Percentiles rank a stretch among this genome's conserved stretches.
Evolutionary conservation across 768 basidiomycete species (phyloP).

Genomic region (Megacollybia marginata): DNA sequence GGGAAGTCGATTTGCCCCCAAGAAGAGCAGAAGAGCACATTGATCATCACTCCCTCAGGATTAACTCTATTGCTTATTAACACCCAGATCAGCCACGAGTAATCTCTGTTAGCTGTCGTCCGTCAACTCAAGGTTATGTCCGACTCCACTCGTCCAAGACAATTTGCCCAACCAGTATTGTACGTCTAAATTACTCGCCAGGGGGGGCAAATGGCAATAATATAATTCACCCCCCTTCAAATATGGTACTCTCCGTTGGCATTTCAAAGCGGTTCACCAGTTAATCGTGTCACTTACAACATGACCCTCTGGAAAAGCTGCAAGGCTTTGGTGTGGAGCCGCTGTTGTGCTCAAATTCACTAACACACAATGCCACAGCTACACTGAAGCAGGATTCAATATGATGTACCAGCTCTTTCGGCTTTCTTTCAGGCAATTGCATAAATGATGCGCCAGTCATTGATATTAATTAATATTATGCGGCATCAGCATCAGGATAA

Average conservation of each 20-base stretch:
- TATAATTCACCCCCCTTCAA: slow-evolving; percentile 75
- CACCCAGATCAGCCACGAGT: slow-evolving; percentile 64
- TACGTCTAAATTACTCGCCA: slow-evolving; percentile 66
- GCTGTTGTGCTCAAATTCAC: slow-evolving; percentile 83
- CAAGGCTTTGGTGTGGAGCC: slow-evolving; percentile 71
- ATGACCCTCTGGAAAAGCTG: slow-evolving; percentile 80
- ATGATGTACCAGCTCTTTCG: slow-evolving; percentile 78
- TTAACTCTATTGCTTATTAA: slow-evolving; percentile 3
- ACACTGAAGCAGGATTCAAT: slow-evolving; percentile 79
- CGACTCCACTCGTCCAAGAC: slow-evolving; percentile 53
- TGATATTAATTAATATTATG: no score
- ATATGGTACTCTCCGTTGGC: slow-evolving; percentile 72
- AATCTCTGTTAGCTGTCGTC: slow-evolving; percentile 63
- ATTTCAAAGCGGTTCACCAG: slow-evolving; percentile 48
- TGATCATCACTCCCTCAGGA: no score
- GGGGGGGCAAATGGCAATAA: slow-evolving; percentile 79
- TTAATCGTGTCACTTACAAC: slow-evolving; percentile 75
- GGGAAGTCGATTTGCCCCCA: no score
- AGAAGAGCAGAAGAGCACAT: no score
- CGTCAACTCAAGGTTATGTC: slow-evolving; percentile 69
- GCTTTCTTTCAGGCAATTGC: slow-evolving; percentile 81
- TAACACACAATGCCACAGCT: slow-evolving; percentile 78
- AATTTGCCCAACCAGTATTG: slow-evolving; percentile 55
- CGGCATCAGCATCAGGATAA: no score
- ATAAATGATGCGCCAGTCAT: no score